Evolutionary conservation across 2,329 filamentous ascomycete species (phyloP).

Genomic region (Arthroderma sp.): DNA sequence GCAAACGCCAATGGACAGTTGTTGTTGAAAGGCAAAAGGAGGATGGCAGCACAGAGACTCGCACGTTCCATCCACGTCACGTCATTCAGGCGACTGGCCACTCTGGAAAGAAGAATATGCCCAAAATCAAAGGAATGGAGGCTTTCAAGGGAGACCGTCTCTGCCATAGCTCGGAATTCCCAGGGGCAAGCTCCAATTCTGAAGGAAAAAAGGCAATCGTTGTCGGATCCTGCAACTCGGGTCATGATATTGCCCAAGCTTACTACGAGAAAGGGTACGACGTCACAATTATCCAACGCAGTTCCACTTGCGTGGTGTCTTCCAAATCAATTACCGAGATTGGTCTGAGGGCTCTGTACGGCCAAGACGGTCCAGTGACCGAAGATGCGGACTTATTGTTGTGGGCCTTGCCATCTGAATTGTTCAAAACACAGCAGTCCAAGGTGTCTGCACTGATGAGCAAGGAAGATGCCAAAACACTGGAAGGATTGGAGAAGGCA

Average conservation of each 20-base stretch:
- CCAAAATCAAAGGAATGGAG: slow-evolving; percentile 26
- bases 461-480: slow-evolving; percentile 28
- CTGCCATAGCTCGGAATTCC: slow-evolving; percentile 31
- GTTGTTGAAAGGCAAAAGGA: slow-evolving; percentile 15
- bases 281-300: slow-evolving; percentile 43
- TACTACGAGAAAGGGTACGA: slow-evolving; percentile 36
- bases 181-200: slow-evolving; percentile 25
- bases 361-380: slow-evolving; percentile 34
- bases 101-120: slow-evolving; percentile 29
- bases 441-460: slow-evolving; percentile 30
- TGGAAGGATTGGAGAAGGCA: slow-evolving; percentile 34
- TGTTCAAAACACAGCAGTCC: slow-evolving; percentile 34
- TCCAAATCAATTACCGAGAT: slow-evolving; percentile 33
- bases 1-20: slow-evolving; percentile 27
- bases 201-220: slow-evolving; percentile 35
- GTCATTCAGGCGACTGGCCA: slow-evolving; percentile 38
- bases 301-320: slow-evolving; percentile 38
- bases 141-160: slow-evolving; percentile 32
- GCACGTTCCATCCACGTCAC: slow-evolving; percentile 27
- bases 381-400: slow-evolving; percentile 39
- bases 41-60: neutral
- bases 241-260: slow-evolving; percentile 39
- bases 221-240: slow-evolving; percentile 38
- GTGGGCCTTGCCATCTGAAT: slow-evolving; percentile 34
- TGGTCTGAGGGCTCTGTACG: slow-evolving; percentile 32